Conservation (phyloP, 352 stramenopile genomes). For the Pythium phragmitis region DNA sequence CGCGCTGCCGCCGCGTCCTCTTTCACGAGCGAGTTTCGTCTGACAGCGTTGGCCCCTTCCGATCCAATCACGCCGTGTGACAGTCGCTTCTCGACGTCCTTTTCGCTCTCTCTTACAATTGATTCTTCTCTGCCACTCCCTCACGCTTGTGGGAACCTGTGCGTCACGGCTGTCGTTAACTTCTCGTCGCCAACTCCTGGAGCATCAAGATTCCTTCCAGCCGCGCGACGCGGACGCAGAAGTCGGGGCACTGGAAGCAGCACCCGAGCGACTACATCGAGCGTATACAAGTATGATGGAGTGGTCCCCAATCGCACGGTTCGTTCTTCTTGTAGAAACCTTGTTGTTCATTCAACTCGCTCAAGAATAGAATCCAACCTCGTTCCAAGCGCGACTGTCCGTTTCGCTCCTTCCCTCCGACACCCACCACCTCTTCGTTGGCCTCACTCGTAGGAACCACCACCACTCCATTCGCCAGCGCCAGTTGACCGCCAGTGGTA, state of each 20-base stretch:
- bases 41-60: neutral
- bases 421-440: neutral
- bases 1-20: too few species aligned
- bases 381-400: neutral
- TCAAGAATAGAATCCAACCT: neutral
- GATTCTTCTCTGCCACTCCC: neutral
- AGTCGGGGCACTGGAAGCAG: slow-evolving; percentile 3
- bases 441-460: neutral
- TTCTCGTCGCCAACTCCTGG: slow-evolving; percentile 14
- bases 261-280: slow-evolving; percentile 1
- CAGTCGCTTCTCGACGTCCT: neutral
- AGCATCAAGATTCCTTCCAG: slow-evolving; percentile 13
- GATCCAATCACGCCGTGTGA: neutral
- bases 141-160: slow-evolving; percentile 16
- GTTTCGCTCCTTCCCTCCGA: neutral
- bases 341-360: too few species aligned
- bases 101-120: neutral
- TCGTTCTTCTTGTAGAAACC: too few species aligned
- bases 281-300: neutral
- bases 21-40: too few species aligned
- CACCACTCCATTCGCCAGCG: neutral
- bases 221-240: slow-evolving; percentile 6
- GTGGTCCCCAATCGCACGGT: too few species aligned
- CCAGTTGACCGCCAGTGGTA: neutral
- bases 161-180: neutral